Evolutionary conservation across 73 alveolate genomes (phyloP).

Genomic region (Stentor roeselii): DNA sequence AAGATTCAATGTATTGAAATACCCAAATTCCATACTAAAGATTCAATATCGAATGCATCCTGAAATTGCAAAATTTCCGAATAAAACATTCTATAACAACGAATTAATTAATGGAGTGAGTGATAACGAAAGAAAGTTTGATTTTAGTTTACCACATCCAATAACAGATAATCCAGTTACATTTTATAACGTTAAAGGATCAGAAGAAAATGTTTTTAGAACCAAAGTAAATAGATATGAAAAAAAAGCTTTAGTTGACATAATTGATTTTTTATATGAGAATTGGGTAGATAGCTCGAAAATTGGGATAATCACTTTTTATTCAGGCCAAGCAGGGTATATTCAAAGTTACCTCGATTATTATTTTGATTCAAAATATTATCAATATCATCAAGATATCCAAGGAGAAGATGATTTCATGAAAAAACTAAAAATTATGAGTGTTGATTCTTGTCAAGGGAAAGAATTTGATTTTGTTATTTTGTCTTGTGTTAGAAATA

Average conservation of each 20-base stretch:
- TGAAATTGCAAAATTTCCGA: slow-evolving; percentile 86
- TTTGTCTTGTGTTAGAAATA: slow-evolving; percentile 97
- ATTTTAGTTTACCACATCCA: slow-evolving; percentile 94
- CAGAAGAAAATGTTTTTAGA: too few species aligned
- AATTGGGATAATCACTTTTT: not conserved
- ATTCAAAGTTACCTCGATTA: too few species aligned
- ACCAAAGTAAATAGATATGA: slow-evolving; percentile 95
- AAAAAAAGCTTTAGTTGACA: slow-evolving; percentile 87
- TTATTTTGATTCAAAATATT: too few species aligned
- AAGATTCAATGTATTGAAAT: slow-evolving; percentile 85
- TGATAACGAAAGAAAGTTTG: slow-evolving; percentile 84
- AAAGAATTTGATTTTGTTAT: slow-evolving; percentile 99
- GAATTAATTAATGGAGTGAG: slow-evolving; percentile 88
- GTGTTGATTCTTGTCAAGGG: slow-evolving; percentile 99
- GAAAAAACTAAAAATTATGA: slow-evolving; percentile 91
- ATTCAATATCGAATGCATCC: slow-evolving; percentile 99
- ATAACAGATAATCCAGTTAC: too few species aligned
- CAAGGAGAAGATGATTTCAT: slow-evolving; percentile 32
- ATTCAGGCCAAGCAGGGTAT: not conserved
- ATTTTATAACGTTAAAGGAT: too few species aligned
- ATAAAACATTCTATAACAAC: slow-evolving; percentile 92
- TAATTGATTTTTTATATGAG: slow-evolving; percentile 58
- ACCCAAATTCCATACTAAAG: slow-evolving; percentile 35
- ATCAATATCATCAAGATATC: too few species aligned
- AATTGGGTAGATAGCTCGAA: not conserved